These are phyloP conservation scores for Phytomonas francai DNA, from an alignment of 208 protist species.

Conservation along the genomic window DNA sequence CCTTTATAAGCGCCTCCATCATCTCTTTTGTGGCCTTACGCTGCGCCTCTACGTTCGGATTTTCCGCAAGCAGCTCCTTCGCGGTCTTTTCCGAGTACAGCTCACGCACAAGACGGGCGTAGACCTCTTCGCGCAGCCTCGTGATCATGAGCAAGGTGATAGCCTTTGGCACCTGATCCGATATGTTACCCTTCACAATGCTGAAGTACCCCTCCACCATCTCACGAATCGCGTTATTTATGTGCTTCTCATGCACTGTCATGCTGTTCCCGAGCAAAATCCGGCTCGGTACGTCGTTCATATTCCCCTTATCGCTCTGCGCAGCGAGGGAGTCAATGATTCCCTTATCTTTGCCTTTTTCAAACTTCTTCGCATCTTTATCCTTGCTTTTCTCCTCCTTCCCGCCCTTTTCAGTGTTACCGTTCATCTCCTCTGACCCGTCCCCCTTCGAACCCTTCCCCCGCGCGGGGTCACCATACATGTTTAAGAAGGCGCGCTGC, in stretches of 20 bases:
- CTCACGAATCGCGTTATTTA: slow-evolving; percentile 79
- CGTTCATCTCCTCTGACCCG: neutral
- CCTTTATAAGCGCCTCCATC: slow-evolving; percentile 84
- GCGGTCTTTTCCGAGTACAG: slow-evolving; percentile 93
- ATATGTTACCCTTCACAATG: slow-evolving; percentile 88
- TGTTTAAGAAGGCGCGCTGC: slow-evolving; percentile 68
- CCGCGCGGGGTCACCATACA: slow-evolving; percentile 42
- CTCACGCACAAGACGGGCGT: slow-evolving; percentile 90
- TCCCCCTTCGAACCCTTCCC: slow-evolving; percentile 4
- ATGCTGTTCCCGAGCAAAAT: slow-evolving; percentile 77
- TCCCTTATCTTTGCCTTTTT: slow-evolving; percentile 45
- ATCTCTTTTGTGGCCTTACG: slow-evolving; percentile 88
- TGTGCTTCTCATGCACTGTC: slow-evolving; percentile 61
- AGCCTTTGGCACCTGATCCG: slow-evolving; percentile 96
- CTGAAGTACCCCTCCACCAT: slow-evolving; percentile 91
- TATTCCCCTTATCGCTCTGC: slow-evolving; percentile 26
- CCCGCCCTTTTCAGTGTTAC: neutral
- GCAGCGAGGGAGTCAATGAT: slow-evolving; percentile 24
- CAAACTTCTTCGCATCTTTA: slow-evolving; percentile 35
- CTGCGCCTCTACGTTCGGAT: slow-evolving; percentile 72
- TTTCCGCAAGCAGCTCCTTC: slow-evolving; percentile 91
- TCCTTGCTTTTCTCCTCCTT: slow-evolving; percentile 27
- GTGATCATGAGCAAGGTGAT: slow-evolving; percentile 98
- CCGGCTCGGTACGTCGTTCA: slow-evolving; percentile 66
- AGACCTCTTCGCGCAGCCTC: slow-evolving; percentile 83